phyloP scores from a whole-genome alignment of 192 early-diverging fungal species.

The Entophlyctis luteolus region DNA sequence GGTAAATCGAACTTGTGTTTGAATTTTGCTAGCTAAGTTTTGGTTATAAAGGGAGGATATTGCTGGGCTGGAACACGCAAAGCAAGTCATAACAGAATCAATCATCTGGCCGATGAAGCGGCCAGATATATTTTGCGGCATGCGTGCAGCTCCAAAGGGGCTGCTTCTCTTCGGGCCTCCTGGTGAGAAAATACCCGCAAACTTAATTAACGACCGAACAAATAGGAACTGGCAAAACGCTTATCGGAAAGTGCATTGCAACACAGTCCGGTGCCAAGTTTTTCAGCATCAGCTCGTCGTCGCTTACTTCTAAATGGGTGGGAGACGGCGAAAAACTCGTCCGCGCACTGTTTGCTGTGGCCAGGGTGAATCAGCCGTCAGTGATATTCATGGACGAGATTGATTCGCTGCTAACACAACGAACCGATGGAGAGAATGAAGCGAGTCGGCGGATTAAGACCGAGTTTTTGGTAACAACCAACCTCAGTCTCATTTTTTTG shows the following conservation, averaged over 20 bases:
- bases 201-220: not conserved
- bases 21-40: not conserved
- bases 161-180: conserved; percentile 87
- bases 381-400: conserved; percentile 95
- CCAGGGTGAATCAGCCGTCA: conserved; percentile 75
- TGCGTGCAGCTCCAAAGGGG: conserved; percentile 75
- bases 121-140: conserved; percentile 78
- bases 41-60: conserved; percentile 63
- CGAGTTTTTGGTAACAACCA: conserved; percentile 70
- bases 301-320: conserved; percentile 91
- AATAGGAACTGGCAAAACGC: conserved; percentile 61
- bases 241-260: conserved; percentile 88
- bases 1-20: conserved; percentile 32
- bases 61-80: conserved; percentile 78
- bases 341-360: conserved; percentile 86
- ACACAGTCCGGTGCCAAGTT: conserved; percentile 83
- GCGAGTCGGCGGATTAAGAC: conserved; percentile 88
- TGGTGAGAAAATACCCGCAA: conserved; percentile 40
- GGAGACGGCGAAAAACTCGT: conserved; percentile 96
- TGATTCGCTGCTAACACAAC: conserved; percentile 82
- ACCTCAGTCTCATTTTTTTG: not conserved
- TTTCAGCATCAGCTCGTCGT: conserved; percentile 85
- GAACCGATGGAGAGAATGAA: conserved; percentile 86
- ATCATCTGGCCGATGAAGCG: conserved; percentile 78
- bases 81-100: conserved; percentile 70